Base-by-base conservation (phyloP, 768 basidiomycete genomes). In the Mycena venus region DNA sequence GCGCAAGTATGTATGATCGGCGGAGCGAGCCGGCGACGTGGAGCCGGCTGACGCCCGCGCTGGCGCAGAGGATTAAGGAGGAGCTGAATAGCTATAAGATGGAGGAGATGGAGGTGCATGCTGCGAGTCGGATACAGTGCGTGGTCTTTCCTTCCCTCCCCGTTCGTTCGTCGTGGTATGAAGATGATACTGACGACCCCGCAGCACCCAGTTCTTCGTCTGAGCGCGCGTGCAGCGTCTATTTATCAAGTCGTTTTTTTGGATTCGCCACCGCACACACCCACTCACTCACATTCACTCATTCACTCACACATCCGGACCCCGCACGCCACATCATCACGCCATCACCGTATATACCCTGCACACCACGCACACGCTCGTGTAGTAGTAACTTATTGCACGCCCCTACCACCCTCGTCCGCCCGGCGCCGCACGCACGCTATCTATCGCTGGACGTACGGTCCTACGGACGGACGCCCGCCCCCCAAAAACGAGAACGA, bases 21-120 rank as follows among this genome's bases (percentile, higher is more conserved):
- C 88, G 97, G 79, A 96, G 96, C 78, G 98, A 99, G 84, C 96
- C 96, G 25, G 97, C 97, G 58, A 99, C 98, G 31, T 99, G 97
- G 93, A 99, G 97, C 85, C 90, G 95, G 47, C 85, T 99, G 79
- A 99, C 98, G 64, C 98, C 98, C 53, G 92, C 94, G 70, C 87
- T 99, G 79, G 98, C 98, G 47, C 96, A 99, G 87, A 90, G 94
- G 79, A 99, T 99, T 84, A 99, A 99, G 89, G 96, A 98, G 85
- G 96, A 98, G 85, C 88, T 99, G 64, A 99, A 99, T 85, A 96
- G 96, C 68, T 99, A 95, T 86, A 99, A 99, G 89, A 96, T 99
- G 95, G 97, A 98, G 85, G 97, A 99, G 86, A 99, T 99, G 98
- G 96, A 97, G 82, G 97, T 99, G 74, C 98, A 99, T 84, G 95